These are phyloP conservation scores for Paecilomyces formosus DNA, from an alignment of 2,329 filamentous ascomycete species.

Conservation along the genomic window DNA sequence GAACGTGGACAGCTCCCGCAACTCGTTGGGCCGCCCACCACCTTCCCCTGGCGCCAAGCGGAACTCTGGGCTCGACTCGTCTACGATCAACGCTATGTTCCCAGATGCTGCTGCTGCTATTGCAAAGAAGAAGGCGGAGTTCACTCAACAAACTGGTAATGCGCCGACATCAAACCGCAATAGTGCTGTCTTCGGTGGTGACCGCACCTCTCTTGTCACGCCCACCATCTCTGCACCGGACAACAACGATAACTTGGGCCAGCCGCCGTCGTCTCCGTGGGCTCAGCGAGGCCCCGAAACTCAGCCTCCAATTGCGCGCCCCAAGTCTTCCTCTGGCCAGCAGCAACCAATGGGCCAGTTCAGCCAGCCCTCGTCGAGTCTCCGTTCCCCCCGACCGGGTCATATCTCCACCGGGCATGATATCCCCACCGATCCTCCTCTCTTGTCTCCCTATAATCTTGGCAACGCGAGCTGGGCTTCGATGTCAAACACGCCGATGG, in stretches of 20 bases:
- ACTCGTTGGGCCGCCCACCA: conserved; percentile 75
- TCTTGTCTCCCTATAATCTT: conserved; percentile 72
- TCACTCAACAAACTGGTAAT: conserved; percentile 88
- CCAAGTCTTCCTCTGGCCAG: conserved; percentile 73
- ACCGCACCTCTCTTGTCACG: conserved; percentile 65
- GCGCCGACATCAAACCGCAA: conserved; percentile 88
- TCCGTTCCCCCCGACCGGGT: conserved; percentile 72
- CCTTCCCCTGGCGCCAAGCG: conserved; percentile 75
- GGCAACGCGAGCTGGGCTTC: conserved; percentile 94
- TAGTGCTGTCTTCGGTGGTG: conserved; percentile 65
- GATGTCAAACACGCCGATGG: conserved; percentile 97
- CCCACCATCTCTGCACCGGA: conserved; percentile 68
- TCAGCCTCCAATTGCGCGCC: conserved; percentile 50
- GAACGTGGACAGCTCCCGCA: conserved; percentile 77
- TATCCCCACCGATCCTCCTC: conserved; percentile 61
- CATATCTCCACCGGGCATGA: conserved; percentile 62
- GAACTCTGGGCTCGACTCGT: conserved; percentile 87
- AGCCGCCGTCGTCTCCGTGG: conserved; percentile 77
- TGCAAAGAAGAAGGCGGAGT: conserved; percentile 95
- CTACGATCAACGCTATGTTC: conserved; percentile 97
- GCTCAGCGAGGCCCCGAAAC: conserved; percentile 48
- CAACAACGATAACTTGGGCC: conserved; percentile 52
- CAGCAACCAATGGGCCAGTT: conserved; percentile 83
- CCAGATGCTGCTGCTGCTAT: conserved; percentile 98
- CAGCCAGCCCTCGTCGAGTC: conserved; percentile 67